Evolutionary conservation across 768 basidiomycete species (phyloP).

Genomic region (Sarcodon sp.): DNA sequence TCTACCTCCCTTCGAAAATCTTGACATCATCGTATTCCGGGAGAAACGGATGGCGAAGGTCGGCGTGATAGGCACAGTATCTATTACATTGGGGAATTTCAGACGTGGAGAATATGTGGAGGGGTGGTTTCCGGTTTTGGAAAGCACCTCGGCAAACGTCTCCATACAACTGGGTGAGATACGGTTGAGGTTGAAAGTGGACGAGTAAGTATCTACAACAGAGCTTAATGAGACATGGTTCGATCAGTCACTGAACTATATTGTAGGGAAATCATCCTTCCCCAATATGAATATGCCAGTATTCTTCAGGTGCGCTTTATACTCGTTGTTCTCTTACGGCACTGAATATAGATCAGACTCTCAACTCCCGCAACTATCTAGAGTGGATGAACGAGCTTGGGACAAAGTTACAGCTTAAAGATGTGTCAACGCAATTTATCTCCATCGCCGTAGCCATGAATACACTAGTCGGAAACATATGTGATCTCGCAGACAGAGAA

Average conservation of each 20-base stretch:
- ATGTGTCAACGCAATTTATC: conserved; percentile 45
- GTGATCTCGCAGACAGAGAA: conserved; percentile 56
- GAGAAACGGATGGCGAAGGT: conserved; percentile 55
- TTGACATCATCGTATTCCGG: conserved; percentile 57
- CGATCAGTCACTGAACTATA: conserved; percentile 2
- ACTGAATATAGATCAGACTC: conserved; percentile 22
- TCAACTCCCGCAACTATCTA: conserved; percentile 49
- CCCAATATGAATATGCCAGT: conserved; percentile 45
- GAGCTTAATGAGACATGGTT: background rate
- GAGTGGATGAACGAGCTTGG: conserved; percentile 70
- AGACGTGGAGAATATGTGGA: conserved; percentile 63
- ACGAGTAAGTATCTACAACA: conserved; percentile 43
- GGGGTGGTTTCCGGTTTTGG: conserved; percentile 76
- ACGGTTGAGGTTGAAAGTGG: conserved; percentile 56
- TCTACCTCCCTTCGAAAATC: conserved; percentile 62
- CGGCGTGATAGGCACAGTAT: conserved; percentile 41
- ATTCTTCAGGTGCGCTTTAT: conserved; percentile 38
- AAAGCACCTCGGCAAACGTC: conserved; percentile 31
- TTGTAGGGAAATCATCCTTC: conserved; percentile 67
- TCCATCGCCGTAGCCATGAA: conserved; percentile 59
- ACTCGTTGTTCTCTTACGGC: background rate
- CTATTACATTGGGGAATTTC: conserved; percentile 57
- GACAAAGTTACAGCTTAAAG: conserved; percentile 51
- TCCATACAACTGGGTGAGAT: conserved; percentile 55
- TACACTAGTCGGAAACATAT: conserved; percentile 52